A percentile compares a stretch with the other conserved stretches of the same genome.
Evolutionary conservation across 129 eudicot genomes (phyloP).

Genomic region (Solidago caesia): DNA sequence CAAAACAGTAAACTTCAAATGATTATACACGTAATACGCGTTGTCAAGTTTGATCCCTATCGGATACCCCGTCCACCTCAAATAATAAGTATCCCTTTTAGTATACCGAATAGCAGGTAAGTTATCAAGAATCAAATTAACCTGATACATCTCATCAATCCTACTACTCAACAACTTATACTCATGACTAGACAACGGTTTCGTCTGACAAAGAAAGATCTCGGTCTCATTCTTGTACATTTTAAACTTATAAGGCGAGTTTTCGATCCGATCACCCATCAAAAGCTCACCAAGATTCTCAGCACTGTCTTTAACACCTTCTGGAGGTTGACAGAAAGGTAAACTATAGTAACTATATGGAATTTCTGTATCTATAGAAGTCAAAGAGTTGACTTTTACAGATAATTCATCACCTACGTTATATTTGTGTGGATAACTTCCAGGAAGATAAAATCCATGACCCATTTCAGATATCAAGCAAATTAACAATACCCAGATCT

Average conservation of each 20-base stretch:
- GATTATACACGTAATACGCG: slow-evolving; percentile 52
- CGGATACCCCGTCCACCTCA: slow-evolving; percentile 76
- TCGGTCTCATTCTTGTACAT: slow-evolving; percentile 55
- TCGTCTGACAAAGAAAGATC: slow-evolving; percentile 57
- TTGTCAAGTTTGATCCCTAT: slow-evolving; percentile 59
- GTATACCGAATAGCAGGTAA: slow-evolving; percentile 67
- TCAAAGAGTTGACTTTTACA: slow-evolving; percentile 64
- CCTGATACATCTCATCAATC: slow-evolving; percentile 78
- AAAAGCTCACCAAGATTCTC: slow-evolving; percentile 72
- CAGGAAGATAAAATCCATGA: slow-evolving; percentile 66
- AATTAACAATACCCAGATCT: slow-evolving; percentile 57
- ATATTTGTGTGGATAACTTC: slow-evolving; percentile 74
- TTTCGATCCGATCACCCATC: slow-evolving; percentile 72
- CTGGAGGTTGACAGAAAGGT: slow-evolving; percentile 62
- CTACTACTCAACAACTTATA: slow-evolving; percentile 54
- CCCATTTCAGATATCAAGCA: slow-evolving; percentile 47
- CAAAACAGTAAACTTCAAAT: slow-evolving; percentile 63
- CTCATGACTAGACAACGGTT: slow-evolving; percentile 53
- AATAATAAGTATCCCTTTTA: slow-evolving; percentile 42
- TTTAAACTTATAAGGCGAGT: slow-evolving; percentile 66
- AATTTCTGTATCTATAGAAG: slow-evolving; percentile 69
- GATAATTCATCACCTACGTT: slow-evolving; percentile 56
- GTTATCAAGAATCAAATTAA: slow-evolving; percentile 62
- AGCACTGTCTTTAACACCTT: slow-evolving; percentile 74
- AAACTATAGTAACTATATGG: slow-evolving; percentile 68